Percentiles rank a stretch among this genome's conserved stretches.
Conservation (phyloP, 2,329 filamentous ascomycete genomes). For the Cladophialophora exuberans region DNA sequence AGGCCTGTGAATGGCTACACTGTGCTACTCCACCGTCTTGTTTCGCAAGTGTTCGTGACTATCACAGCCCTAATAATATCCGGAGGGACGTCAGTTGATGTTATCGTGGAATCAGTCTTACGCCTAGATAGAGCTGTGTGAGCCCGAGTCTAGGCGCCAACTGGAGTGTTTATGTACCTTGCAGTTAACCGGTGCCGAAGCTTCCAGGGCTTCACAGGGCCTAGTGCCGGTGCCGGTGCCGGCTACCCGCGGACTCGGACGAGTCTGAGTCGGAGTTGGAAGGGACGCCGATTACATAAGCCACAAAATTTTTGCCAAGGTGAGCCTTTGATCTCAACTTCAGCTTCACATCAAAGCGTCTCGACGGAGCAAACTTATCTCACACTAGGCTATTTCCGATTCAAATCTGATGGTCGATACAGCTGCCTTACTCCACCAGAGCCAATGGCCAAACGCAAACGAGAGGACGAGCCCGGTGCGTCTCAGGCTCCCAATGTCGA, state of each 20-base stretch:
- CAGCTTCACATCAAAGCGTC: neutral
- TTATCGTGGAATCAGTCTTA: neutral
- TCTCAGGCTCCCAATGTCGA: conserved; percentile 7
- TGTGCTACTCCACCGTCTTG: neutral
- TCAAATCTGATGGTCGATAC: too few relatives aligned
- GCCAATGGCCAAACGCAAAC: conserved; percentile 35
- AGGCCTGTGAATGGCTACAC: neutral
- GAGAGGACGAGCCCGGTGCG: conserved; percentile 21
- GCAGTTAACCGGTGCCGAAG: too few relatives aligned
- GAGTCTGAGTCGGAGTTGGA: neutral
- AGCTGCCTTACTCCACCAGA: neutral
- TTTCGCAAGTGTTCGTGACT: neutral
- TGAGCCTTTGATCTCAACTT: neutral
- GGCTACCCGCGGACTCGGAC: too few relatives aligned
- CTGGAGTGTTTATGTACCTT: too few relatives aligned
- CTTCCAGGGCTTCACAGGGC: neutral
- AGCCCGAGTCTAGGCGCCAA: too few relatives aligned
- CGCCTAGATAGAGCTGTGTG: too few relatives aligned
- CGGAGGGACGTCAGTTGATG: neutral
- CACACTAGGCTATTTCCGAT: too few relatives aligned
- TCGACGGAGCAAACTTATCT: neutral
- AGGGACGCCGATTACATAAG: neutral
- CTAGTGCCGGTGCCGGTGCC: neutral
- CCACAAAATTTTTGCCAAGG: neutral
- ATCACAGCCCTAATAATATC: neutral